Conservation (phyloP, 768 basidiomycete genomes). For the Tylopilus felleus region DNA sequence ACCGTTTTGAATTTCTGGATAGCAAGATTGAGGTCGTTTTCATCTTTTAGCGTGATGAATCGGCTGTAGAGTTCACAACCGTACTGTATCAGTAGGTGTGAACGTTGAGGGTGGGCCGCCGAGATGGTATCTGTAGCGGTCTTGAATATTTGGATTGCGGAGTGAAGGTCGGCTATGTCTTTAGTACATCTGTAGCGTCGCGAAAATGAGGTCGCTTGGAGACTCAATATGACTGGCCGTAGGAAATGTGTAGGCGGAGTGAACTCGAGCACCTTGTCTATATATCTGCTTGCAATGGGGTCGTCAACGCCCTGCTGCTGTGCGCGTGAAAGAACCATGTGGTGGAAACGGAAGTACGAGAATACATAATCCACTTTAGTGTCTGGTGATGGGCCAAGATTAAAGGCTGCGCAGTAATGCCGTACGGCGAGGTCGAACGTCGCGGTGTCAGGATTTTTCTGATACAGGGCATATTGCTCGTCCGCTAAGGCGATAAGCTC, state of each 20-base stretch:
- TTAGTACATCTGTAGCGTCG: constrained; percentile 12
- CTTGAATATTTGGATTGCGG: constrained; percentile 1
- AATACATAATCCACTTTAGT: not conserved
- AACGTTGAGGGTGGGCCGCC: constrained; percentile 10
- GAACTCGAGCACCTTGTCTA: constrained; percentile 10
- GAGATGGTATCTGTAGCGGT: constrained; percentile 6
- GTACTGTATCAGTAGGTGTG: constrained; percentile 16
- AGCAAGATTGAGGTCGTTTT: constrained; percentile 20
- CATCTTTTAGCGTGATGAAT: constrained; percentile 10
- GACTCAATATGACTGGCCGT: constrained; percentile 6
- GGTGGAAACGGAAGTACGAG: constrained; percentile 12
- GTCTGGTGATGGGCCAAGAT: constrained; percentile 10
- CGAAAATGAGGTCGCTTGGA: constrained; percentile 10
- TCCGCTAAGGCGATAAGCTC: constrained; percentile 9
- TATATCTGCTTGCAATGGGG: not conserved
- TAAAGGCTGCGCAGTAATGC: constrained; percentile 17
- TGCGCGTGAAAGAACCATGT: not conserved
- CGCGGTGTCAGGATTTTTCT: not conserved
- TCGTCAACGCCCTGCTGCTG: not conserved
- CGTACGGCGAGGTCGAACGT: constrained; percentile 9
- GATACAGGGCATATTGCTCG: constrained; percentile 7
- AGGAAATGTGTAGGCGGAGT: constrained; percentile 5
- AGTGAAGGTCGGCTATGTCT: constrained; percentile 14
- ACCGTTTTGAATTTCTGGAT: constrained; percentile 7
- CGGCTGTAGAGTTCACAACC: constrained; percentile 13